Conservation (phyloP, 106 monocot species). For the Ottelia alismoides region DNA sequence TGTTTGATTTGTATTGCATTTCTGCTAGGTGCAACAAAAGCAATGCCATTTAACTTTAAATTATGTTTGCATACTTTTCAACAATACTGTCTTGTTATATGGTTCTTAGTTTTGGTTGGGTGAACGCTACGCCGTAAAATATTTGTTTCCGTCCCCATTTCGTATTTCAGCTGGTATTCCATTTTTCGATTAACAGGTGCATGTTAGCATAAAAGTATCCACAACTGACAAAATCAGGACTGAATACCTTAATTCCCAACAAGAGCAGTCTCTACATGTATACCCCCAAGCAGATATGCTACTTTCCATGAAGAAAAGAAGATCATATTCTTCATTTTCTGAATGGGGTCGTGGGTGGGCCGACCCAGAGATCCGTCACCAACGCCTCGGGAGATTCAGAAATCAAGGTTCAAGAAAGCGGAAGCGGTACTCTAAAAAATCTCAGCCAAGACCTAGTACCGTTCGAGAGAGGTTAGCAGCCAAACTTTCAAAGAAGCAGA, state of each 20-base stretch:
- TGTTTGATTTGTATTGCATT: too few relatives aligned
- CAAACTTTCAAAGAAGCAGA: slow-evolving; percentile 41
- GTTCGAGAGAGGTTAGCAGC: slow-evolving; percentile 48
- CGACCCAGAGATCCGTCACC: slow-evolving; percentile 73
- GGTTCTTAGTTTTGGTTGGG: too few relatives aligned
- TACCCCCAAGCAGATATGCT: slow-evolving; percentile 90
- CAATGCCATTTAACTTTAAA: too few relatives aligned
- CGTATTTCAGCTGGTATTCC: too few relatives aligned
- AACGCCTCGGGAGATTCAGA: slow-evolving; percentile 44
- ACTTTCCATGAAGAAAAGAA: slow-evolving; percentile 12
- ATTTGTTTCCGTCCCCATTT: too few relatives aligned
- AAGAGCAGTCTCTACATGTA: slow-evolving; percentile 21
- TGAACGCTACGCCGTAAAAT: too few relatives aligned
- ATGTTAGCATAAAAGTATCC: slow-evolving; percentile 45
- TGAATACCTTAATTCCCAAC: slow-evolving; percentile 30
- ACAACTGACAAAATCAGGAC: slow-evolving; percentile 50
- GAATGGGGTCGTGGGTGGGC: slow-evolving; percentile 95
- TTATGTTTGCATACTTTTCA: too few relatives aligned
- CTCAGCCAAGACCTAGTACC: slow-evolving; percentile 16
- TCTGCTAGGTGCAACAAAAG: too few relatives aligned
- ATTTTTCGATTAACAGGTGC: too few relatives aligned
- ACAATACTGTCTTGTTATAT: too few relatives aligned
- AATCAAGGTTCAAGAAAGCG: slow-evolving; percentile 11
- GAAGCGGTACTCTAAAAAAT: slow-evolving; percentile 10
- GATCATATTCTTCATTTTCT: slow-evolving; percentile 51